Conservation (phyloP, 2,329 filamentous ascomycete species). For the Endocalyx cinctus region DNA sequence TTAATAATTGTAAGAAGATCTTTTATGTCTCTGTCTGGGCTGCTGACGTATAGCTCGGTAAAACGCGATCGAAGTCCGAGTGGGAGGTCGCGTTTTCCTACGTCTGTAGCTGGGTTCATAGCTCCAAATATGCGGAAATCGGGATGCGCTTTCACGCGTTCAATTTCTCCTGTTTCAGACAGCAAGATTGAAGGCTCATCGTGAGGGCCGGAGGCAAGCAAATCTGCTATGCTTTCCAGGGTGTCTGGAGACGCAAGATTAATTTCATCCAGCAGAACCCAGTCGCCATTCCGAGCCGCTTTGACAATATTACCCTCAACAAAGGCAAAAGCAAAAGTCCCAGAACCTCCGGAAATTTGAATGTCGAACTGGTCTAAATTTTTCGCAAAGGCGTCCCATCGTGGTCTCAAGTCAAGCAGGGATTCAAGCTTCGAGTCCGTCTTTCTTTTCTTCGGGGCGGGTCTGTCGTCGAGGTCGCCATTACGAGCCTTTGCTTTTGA, state of each 20-base stretch:
- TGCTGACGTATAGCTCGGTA: conserved; percentile 90
- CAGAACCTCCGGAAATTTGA: conserved; percentile 67
- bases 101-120: conserved; percentile 98
- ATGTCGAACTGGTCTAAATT: conserved; percentile 75
- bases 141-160: conserved; percentile 82
- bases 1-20: conserved; percentile 86
- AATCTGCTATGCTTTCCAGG: conserved; percentile 84
- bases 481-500: conserved; percentile 35
- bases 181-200: conserved; percentile 78
- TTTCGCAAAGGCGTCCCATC: conserved; percentile 77
- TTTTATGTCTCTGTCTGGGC: conserved; percentile 80
- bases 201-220: conserved; percentile 69
- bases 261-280: conserved; percentile 95
- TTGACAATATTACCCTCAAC: conserved; percentile 95
- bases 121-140: conserved; percentile 96
- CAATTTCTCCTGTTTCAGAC: conserved; percentile 89
- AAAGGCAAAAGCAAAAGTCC: conserved; percentile 88
- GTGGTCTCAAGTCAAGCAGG: conserved; percentile 50
- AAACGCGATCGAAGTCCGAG: conserved; percentile 86
- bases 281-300: conserved; percentile 92
- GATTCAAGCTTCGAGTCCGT: conserved; percentile 64
- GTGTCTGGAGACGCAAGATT: conserved; percentile 95
- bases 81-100: conserved; percentile 91
- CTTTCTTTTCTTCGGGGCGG: conserved; percentile 65
- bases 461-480: conserved; percentile 44